A percentile compares a stretch with the other conserved stretches of the same genome.
phyloP scores from a whole-genome alignment of 2,329 filamentous ascomycete genomes.

The Didymella segeticola region DNA sequence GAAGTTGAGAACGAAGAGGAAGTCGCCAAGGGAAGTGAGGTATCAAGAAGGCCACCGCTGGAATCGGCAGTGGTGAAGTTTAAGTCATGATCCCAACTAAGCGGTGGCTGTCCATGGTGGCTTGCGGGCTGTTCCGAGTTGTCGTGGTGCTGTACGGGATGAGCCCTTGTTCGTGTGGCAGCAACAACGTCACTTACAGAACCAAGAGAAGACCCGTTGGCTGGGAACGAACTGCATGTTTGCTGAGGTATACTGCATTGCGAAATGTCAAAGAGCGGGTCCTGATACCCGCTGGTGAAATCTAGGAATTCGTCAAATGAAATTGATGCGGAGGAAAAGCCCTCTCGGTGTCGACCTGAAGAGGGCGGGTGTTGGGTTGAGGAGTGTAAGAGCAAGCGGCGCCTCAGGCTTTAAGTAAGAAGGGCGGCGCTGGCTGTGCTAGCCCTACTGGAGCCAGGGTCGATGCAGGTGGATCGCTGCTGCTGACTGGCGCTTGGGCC shows the following conservation, averaged over 20 bases:
- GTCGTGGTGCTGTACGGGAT: slow-evolving; percentile 27
- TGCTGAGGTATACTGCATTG: slow-evolving; percentile 37
- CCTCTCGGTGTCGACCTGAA: slow-evolving; percentile 42
- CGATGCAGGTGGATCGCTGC: slow-evolving; percentile 8
- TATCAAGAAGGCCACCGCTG: slow-evolving; percentile 25
- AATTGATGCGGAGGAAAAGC: slow-evolving; percentile 43
- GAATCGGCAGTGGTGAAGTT: slow-evolving; percentile 36
- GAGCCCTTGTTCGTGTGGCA: neutral
- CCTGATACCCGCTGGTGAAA: slow-evolving; percentile 45
- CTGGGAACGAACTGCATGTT: slow-evolving; percentile 32
- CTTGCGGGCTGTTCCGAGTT: slow-evolving; percentile 25
- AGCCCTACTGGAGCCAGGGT: neutral
- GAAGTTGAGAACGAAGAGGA: slow-evolving; percentile 31
- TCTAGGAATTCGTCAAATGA: slow-evolving; percentile 46
- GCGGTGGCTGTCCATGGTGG: slow-evolving; percentile 34
- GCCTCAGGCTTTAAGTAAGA: slow-evolving; percentile 26
- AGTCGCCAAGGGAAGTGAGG: slow-evolving; percentile 31
- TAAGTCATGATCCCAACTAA: slow-evolving; percentile 39
- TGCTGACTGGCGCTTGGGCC: slow-evolving; percentile 3
- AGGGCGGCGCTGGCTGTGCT: slow-evolving; percentile 14
- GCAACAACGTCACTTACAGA: slow-evolving; percentile 16
- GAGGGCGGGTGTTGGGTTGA: slow-evolving; percentile 40
- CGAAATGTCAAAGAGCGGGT: slow-evolving; percentile 43
- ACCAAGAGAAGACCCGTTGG: slow-evolving; percentile 29
- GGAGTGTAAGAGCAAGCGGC: slow-evolving; percentile 26